phyloP scores from a whole-genome alignment of 1,284 basidiomycete species.

The Marasmius sp. region DNA sequence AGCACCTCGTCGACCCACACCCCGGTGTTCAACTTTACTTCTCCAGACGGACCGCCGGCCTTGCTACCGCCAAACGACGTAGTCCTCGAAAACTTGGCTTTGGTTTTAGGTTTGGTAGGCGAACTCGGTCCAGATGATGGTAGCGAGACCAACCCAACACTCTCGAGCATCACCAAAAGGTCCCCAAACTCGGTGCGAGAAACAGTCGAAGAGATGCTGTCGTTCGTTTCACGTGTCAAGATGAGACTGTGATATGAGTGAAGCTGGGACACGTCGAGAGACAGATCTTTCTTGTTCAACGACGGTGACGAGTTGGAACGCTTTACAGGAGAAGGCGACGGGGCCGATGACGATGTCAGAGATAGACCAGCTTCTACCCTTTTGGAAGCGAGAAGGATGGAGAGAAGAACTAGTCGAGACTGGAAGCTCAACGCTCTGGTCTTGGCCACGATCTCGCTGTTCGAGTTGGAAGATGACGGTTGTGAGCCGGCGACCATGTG shows the following conservation, averaged over 20 bases:
- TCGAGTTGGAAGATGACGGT: slow-evolving; percentile 28
- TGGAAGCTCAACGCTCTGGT: slow-evolving; percentile 70
- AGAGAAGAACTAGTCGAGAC: slow-evolving; percentile 64
- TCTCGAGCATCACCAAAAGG: slow-evolving; percentile 69
- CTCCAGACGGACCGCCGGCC: slow-evolving; percentile 36
- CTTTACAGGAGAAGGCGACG: slow-evolving; percentile 52
- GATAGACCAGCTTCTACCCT: slow-evolving; percentile 57
- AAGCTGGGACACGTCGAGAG: slow-evolving; percentile 58
- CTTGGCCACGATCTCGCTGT: slow-evolving; percentile 65
- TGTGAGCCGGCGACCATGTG: slow-evolving; percentile 12
- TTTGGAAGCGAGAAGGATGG: slow-evolving; percentile 61
- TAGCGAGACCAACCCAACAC: slow-evolving; percentile 59
- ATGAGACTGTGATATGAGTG: slow-evolving; percentile 63
- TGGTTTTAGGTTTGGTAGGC: slow-evolving; percentile 32
- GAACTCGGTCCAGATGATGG: slow-evolving; percentile 37
- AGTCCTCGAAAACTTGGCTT: slow-evolving; percentile 52
- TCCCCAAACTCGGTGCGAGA: slow-evolving; percentile 77
- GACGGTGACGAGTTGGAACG: slow-evolving; percentile 38
- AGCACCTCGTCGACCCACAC: slow-evolving; percentile 64
- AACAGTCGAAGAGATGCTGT: slow-evolving; percentile 56
- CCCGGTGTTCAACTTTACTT: slow-evolving; percentile 55
- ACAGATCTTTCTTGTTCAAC: slow-evolving; percentile 23
- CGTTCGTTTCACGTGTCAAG: slow-evolving; percentile 51
- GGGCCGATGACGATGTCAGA: slow-evolving; percentile 37
- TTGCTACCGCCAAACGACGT: slow-evolving; percentile 54